phyloP scores from a whole-genome alignment of 208 protist genomes.

The Trypanosoma caninum region DNA sequence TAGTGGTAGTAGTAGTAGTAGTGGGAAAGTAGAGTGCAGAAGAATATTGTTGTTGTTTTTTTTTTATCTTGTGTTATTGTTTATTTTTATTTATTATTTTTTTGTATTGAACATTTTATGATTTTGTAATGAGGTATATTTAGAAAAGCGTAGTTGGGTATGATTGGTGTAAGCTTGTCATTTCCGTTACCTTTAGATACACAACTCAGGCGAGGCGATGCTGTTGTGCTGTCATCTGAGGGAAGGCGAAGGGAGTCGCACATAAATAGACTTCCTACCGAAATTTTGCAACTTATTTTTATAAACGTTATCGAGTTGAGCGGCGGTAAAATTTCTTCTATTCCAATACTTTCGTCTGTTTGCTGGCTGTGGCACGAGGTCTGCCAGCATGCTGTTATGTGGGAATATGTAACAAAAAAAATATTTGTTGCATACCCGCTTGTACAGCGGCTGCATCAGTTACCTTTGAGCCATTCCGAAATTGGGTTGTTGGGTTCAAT shows the following conservation, averaged over 20 bases:
- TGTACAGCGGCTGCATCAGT: conserved; percentile 36
- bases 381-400: conserved; percentile 60
- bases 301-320: conserved; percentile 58
- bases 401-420: conserved; percentile 62
- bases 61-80: neutral
- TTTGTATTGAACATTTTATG: neutral
- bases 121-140: no score
- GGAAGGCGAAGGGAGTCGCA: conserved; percentile 3
- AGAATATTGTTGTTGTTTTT: neutral
- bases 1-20: neutral
- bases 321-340: conserved; percentile 39
- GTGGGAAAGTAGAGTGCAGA: no score
- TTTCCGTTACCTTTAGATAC: conserved; percentile 9
- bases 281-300: conserved; percentile 63
- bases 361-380: conserved; percentile 51
- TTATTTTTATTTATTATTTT: neutral
- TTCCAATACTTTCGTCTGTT: conserved; percentile 55
- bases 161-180: conserved; percentile 13
- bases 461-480: conserved; percentile 41
- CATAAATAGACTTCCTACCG: conserved; percentile 51
- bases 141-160: neutral
- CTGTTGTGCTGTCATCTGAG: neutral
- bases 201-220: neutral
- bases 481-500: conserved; percentile 44
- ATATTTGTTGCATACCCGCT: conserved; percentile 78